Conservation (phyloP, 495 filamentous ascomycete genomes). For the Aspergillus baeticus region DNA sequence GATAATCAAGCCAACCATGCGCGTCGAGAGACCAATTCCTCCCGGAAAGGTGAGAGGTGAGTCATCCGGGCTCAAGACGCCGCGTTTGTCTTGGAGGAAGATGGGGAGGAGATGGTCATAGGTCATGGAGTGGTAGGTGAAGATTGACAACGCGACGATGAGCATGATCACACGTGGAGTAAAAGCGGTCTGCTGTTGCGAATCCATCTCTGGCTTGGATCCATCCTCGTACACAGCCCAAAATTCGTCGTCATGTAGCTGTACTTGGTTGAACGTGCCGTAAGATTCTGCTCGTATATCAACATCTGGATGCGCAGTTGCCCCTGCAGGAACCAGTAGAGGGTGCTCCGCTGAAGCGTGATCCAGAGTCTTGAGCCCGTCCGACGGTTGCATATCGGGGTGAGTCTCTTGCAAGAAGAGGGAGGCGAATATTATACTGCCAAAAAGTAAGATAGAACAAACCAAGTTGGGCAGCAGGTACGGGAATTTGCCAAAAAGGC, state of each 20-base stretch:
- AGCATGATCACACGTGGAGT: slow-evolving; percentile 67
- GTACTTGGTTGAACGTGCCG: slow-evolving; percentile 68
- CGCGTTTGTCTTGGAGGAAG: slow-evolving; percentile 71
- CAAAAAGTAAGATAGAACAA: slow-evolving; percentile 66
- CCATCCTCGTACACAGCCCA: slow-evolving; percentile 52
- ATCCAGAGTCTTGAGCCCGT: slow-evolving; percentile 43
- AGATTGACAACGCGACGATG: slow-evolving; percentile 71
- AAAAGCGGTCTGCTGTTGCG: slow-evolving; percentile 52
- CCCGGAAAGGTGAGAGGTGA: slow-evolving; percentile 63
- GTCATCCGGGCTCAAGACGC: slow-evolving; percentile 18
- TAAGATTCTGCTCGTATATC: slow-evolving; percentile 75
- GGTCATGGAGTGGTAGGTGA: slow-evolving; percentile 86
- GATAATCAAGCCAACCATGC: slow-evolving; percentile 75
- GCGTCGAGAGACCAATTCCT: slow-evolving; percentile 70
- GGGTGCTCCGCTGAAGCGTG: slow-evolving; percentile 64
- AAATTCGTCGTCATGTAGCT: slow-evolving; percentile 45
- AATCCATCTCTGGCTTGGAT: slow-evolving; percentile 30
- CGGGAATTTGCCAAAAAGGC: slow-evolving; percentile 73
- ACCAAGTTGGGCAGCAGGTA: slow-evolving; percentile 81
- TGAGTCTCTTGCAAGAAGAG: slow-evolving; percentile 77
- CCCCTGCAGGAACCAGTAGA: slow-evolving; percentile 67
- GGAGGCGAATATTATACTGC: slow-evolving; percentile 73
- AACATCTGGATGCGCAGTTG: slow-evolving; percentile 65
- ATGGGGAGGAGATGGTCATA: slow-evolving; percentile 84
- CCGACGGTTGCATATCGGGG: slow-evolving; percentile 69